Percentiles rank a stretch among this genome's conserved stretches.
Evolutionary conservation across 306 rosid genomes (phyloP).

Genomic region (Fragaria vesca): DNA sequence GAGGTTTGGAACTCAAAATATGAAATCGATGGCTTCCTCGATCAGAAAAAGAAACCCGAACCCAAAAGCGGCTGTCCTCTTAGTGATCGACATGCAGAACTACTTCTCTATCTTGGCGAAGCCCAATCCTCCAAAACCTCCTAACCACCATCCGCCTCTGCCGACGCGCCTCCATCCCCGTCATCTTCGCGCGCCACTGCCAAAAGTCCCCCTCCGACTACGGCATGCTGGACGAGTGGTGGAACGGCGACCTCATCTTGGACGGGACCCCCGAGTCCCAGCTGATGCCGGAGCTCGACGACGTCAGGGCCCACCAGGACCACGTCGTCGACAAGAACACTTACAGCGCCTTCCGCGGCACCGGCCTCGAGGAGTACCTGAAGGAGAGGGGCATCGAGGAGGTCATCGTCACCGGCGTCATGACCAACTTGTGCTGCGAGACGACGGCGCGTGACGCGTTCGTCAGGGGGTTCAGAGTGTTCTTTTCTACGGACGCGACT

Average conservation of each 20-base stretch:
- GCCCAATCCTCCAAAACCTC: constrained; percentile 52
- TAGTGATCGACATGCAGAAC: constrained; percentile 69
- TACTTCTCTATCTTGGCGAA: constrained; percentile 49
- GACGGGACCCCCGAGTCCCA: constrained; percentile 56
- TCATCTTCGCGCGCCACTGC: constrained; percentile 72
- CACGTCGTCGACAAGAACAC: constrained; percentile 56
- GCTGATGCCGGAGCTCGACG: constrained; percentile 43
- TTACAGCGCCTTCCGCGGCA: constrained; percentile 53
- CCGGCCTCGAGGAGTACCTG: constrained; percentile 46
- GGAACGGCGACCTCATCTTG: constrained; percentile 52
- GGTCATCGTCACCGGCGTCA: constrained; percentile 70
- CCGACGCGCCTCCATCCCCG: constrained; percentile 57
- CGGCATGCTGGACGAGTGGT: constrained; percentile 65
- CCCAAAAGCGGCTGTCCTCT: constrained; percentile 48
- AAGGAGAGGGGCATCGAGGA: constrained; percentile 57
- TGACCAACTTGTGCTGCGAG: constrained; percentile 77
- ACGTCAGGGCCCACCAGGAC: constrained; percentile 23
- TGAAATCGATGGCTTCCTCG: constrained; percentile 16
- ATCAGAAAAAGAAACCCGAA: constrained; percentile 49
- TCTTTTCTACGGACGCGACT: constrained; percentile 67
- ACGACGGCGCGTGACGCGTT: constrained; percentile 80
- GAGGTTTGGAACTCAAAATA: background rate
- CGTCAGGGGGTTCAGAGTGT: constrained; percentile 59
- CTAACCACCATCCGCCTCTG: constrained; percentile 61
- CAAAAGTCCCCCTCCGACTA: constrained; percentile 47